phyloP scores from a whole-genome alignment of 768 basidiomycete genomes.

The Amanita pseudoporphyria region DNA sequence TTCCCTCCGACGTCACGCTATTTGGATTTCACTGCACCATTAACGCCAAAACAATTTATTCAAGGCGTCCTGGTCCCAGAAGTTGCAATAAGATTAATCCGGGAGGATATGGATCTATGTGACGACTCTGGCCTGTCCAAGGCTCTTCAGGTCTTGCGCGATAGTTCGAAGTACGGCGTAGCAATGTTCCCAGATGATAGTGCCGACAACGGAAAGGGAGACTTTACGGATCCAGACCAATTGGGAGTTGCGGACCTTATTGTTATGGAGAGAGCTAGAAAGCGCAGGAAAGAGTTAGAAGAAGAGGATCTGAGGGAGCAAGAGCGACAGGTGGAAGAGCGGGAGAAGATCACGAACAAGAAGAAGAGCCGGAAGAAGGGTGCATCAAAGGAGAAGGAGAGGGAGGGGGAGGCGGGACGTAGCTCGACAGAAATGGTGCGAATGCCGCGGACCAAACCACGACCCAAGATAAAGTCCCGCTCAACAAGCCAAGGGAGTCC shows the following conservation, averaged over 20 bases:
- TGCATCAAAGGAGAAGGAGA: slow-evolving; percentile 11
- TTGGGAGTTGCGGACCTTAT: slow-evolving; percentile 40
- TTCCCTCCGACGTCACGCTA: slow-evolving; percentile 58
- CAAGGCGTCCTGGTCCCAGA: slow-evolving; percentile 88
- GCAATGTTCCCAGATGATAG: slow-evolving; percentile 73
- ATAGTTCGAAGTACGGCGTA: slow-evolving; percentile 77
- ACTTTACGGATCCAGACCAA: slow-evolving; percentile 17
- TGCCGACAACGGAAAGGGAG: slow-evolving; percentile 26
- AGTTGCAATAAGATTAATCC: slow-evolving; percentile 72
- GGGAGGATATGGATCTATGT: slow-evolving; percentile 52
- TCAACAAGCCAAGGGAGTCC: too few relatives aligned
- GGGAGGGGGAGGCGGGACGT: slow-evolving; percentile 4
- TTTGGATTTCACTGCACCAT: slow-evolving; percentile 44
- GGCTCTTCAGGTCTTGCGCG: slow-evolving; percentile 54
- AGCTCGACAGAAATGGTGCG: not conserved
- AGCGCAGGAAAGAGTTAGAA: slow-evolving; percentile 41
- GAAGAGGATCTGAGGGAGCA: slow-evolving; percentile 28
- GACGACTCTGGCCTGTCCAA: slow-evolving; percentile 26
- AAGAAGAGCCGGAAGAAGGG: not conserved
- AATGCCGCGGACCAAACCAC: too few relatives aligned
- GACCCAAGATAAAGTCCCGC: too few relatives aligned
- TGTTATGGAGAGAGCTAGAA: slow-evolving; percentile 44
- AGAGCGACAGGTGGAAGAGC: slow-evolving; percentile 9
- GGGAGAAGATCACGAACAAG: not conserved
- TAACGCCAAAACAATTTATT: slow-evolving; percentile 69